A percentile compares a stretch with the other conserved stretches of the same genome.
Evolutionary conservation across 345 rosid species (phyloP).

Genomic region (Euphorbia lathyris): DNA sequence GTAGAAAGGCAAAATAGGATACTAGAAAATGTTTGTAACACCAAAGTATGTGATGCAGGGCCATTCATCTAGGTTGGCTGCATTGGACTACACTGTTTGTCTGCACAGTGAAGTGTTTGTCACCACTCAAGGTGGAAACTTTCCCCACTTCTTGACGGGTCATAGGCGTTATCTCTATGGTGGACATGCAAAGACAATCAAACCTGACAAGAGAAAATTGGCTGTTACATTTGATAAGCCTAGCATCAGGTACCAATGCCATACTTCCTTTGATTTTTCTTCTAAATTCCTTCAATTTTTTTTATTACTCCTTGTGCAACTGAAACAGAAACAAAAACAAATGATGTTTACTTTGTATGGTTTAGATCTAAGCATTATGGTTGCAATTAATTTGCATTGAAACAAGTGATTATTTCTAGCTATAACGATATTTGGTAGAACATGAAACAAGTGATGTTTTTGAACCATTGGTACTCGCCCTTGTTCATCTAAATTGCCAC

Average conservation of each 20-base stretch:
- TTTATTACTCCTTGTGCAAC: neutral
- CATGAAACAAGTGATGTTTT: too few species aligned
- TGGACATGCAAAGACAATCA: slow-evolving; percentile 88
- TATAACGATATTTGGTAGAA: too few species aligned
- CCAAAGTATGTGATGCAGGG: slow-evolving; percentile 51
- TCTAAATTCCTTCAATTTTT: neutral
- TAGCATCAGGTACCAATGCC: slow-evolving; percentile 51
- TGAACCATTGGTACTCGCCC: too few species aligned
- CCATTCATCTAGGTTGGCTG: slow-evolving; percentile 88
- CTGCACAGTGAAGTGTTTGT: slow-evolving; percentile 93
- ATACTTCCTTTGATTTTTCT: slow-evolving; percentile 8
- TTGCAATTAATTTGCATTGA: neutral
- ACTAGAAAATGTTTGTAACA: slow-evolving; percentile 19
- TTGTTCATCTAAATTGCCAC: too few species aligned
- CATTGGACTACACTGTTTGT: slow-evolving; percentile 88
- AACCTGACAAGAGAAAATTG: slow-evolving; percentile 86
- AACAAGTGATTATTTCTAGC: too few species aligned
- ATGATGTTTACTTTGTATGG: neutral
- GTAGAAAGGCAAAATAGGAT: neutral
- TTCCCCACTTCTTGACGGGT: slow-evolving; percentile 95
- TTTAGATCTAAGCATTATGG: neutral
- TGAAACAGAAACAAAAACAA: neutral
- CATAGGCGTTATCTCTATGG: slow-evolving; percentile 84
- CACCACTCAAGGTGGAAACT: slow-evolving; percentile 98
- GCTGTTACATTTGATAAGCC: slow-evolving; percentile 84